Conservation (phyloP, 2,329 filamentous ascomycete genomes). For the Bipolaris sorokiniana region DNA sequence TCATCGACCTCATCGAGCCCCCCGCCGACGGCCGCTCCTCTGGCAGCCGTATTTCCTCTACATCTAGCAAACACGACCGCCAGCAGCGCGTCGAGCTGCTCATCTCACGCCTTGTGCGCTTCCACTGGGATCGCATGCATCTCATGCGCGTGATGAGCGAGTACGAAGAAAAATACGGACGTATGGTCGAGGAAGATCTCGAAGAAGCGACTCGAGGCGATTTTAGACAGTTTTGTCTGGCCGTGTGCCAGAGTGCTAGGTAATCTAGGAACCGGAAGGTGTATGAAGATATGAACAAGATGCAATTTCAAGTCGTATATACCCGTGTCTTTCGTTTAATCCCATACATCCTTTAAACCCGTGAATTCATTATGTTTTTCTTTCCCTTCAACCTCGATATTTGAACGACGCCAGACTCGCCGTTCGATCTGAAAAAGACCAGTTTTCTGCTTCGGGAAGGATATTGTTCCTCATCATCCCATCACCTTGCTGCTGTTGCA, state of each 20-base stretch:
- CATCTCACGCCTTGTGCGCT: slow-evolving; percentile 82
- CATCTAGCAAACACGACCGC: slow-evolving; percentile 46
- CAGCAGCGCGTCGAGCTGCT: slow-evolving; percentile 80
- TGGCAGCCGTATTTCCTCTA: slow-evolving; percentile 22
- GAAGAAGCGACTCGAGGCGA: slow-evolving; percentile 76
- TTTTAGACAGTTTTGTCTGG: slow-evolving; percentile 77
- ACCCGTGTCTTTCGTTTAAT: not conserved
- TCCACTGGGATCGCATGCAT: slow-evolving; percentile 91
- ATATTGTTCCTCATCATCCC: not conserved
- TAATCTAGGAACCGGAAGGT: not conserved
- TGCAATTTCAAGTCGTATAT: too few species aligned
- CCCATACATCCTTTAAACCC: too few species aligned
- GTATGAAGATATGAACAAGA: too few species aligned
- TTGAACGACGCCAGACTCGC: not conserved
- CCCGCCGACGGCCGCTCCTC: slow-evolving; percentile 33
- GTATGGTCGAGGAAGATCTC: slow-evolving; percentile 77
- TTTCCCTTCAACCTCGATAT: slow-evolving; percentile 1
- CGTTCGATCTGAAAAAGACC: not conserved
- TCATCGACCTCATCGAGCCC: slow-evolving; percentile 61
- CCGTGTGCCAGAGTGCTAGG: slow-evolving; percentile 55
- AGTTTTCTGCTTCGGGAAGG: slow-evolving; percentile 9
- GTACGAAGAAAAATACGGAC: slow-evolving; percentile 77
- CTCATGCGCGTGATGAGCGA: slow-evolving; percentile 79
- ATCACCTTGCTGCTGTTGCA: not conserved
- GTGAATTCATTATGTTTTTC: not conserved